phyloP scores from a whole-genome alignment of 2,329 filamentous ascomycete species.

The Ophiocordyceps sinensis region DNA sequence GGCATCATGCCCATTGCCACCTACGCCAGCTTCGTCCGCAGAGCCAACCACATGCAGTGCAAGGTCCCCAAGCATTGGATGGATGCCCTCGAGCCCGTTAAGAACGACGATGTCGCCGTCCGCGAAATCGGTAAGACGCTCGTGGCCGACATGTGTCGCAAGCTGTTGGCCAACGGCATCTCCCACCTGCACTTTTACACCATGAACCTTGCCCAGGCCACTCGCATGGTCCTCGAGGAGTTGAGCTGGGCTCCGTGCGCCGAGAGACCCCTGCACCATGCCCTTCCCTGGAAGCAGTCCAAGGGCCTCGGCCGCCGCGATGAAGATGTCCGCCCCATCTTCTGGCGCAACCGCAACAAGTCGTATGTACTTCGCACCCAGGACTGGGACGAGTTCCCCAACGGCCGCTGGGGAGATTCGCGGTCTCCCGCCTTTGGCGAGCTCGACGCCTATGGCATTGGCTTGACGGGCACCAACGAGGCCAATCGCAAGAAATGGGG shows the following conservation, averaged over 20 bases:
- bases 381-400: constrained; percentile 98
- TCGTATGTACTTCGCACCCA: constrained; percentile 92
- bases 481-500: constrained; percentile 95
- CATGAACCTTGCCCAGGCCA: constrained; percentile 95
- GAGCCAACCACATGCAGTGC: constrained; percentile 84
- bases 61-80: constrained; percentile 71
- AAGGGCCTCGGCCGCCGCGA: constrained; percentile 76
- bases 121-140: constrained; percentile 78
- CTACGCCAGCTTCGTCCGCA: constrained; percentile 79
- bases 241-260: constrained; percentile 66
- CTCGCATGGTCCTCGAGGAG: constrained; percentile 86
- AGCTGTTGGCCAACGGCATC: constrained; percentile 69
- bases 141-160: constrained; percentile 79
- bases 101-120: constrained; percentile 91
- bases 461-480: constrained; percentile 87
- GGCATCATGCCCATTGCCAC: constrained; percentile 87
- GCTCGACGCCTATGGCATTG: constrained; percentile 85
- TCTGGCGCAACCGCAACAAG: constrained; percentile 95
- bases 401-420: constrained; percentile 96
- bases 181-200: constrained; percentile 95
- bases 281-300: constrained; percentile 93
- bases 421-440: constrained; percentile 93
- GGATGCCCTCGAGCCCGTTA: constrained; percentile 72
- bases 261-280: constrained; percentile 67
- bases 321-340: constrained; percentile 94